phyloP scores from a whole-genome alignment of 176 grass and related monocot species.

The Microstegium vimineum region DNA sequence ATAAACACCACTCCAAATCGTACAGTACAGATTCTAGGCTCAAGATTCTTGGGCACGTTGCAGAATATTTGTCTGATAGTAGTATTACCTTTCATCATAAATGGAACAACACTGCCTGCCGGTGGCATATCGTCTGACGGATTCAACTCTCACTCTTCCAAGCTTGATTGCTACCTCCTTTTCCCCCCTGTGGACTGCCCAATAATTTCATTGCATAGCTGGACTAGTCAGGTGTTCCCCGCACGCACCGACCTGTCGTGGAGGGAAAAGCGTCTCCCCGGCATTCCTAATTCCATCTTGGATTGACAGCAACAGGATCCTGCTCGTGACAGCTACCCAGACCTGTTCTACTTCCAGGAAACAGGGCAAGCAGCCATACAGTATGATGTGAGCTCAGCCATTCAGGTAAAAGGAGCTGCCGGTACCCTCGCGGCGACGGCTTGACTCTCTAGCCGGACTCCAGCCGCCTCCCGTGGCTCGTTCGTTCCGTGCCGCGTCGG shows the following conservation, averaged over 20 bases:
- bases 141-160: not conserved
- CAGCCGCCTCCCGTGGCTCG: not conserved
- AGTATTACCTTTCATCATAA: not conserved
- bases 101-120: not conserved
- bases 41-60: not conserved
- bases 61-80: not conserved
- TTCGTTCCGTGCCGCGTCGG: not conserved
- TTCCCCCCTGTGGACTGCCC: too few species aligned
- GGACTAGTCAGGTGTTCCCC: too few species aligned
- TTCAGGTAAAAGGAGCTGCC: not conserved
- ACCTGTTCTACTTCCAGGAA: slow-evolving; percentile 10
- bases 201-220: not conserved
- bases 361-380: not conserved
- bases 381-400: not conserved
- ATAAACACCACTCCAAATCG: not conserved
- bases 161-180: not conserved
- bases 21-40: not conserved
- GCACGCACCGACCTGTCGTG: not conserved
- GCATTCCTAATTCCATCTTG: not conserved
- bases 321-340: not conserved
- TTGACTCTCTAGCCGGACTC: not conserved
- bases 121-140: not conserved
- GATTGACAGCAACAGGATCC: not conserved
- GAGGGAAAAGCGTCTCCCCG: not conserved
- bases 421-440: slow-evolving; percentile 11